Evolutionary conservation across 768 basidiomycete species (phyloP), one percentile per base, ranked within the genome.

Genomic region (Tricholoma saponaceum): DNA sequence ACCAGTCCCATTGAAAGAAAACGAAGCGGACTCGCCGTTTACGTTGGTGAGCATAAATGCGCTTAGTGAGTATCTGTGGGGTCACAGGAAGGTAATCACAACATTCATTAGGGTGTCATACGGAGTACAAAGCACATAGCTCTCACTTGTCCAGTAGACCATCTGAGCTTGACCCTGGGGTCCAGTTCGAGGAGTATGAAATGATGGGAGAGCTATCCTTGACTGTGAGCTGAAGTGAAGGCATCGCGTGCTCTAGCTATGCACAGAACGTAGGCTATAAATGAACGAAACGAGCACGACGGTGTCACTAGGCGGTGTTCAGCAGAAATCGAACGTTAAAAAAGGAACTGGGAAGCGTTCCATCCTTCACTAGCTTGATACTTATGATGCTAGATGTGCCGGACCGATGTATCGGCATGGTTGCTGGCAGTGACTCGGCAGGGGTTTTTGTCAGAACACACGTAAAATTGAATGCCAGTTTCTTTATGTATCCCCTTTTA

Each of bases 1-100:
- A 5, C 71, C 74, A 10, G 75, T 80, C 14, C 83, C 83, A 43
- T 78, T 78, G 70, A 83, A 83, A 23, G 63, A 57, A 60, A 83
- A 76, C 0, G 70, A 71, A 4, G 69, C 74, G 23, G 58, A 60
- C 5, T 77, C 77, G 8, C 69, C 65, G 4, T 28, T 25, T 6
- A 30, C 63, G n/a, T 71, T 65, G 5, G 80, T 78, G 4, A 58
- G 66, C 58, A 70, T 75, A 56, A 77, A 81, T 37, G 72, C 77
- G 46, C 72, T 72, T 13, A 69, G 66, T 3, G 72, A 74, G 55
- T 74, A 74, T 22, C 74, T 75, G 46, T n/a, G 20, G 16, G 46
- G 30, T 16, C 23, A 47, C 25, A 13, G 14, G 14, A 16, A 26
- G 10, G 9, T 22, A 16, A 46, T 46, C 44, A 25, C 23, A 3